These are phyloP conservation scores for Cystobasidiaceae sp. DNA, from an alignment of 1,284 basidiomycete species.

Conservation along the genomic window DNA sequence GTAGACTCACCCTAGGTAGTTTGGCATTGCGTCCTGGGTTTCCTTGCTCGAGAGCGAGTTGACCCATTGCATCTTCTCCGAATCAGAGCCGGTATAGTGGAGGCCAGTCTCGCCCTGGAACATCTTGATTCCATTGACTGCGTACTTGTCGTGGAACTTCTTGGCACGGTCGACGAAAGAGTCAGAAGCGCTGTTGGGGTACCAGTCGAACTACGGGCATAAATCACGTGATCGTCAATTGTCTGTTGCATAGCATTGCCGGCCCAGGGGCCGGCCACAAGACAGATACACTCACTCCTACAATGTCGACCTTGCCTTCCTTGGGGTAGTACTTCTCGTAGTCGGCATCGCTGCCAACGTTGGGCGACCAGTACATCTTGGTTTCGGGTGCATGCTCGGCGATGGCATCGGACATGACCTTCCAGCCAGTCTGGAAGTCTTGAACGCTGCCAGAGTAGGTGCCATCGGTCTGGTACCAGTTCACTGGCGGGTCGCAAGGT, in stretches of 20 bases:
- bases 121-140: conserved; percentile 15
- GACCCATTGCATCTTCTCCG: conserved; percentile 28
- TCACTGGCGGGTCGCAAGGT: not conserved
- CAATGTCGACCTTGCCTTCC: conserved; percentile 43
- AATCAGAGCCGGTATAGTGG: conserved; percentile 21
- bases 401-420: conserved; percentile 43
- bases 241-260: no score
- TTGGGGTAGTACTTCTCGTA: conserved; percentile 43
- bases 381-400: conserved; percentile 43
- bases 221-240: no score
- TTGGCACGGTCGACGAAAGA: conserved; percentile 25
- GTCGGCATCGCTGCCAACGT: conserved; percentile 37
- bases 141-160: conserved; percentile 27
- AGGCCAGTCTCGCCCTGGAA: conserved; percentile 29
- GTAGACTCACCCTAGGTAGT: conserved; percentile 19
- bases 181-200: conserved; percentile 8
- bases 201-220: conserved; percentile 30
- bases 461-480: conserved; percentile 37
- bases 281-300: conserved; percentile 42
- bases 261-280: no score
- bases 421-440: conserved; percentile 47
- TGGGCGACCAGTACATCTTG: conserved; percentile 42
- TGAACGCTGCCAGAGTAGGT: conserved; percentile 43
- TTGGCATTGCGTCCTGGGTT: conserved; percentile 20
- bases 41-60: conserved; percentile 6